Conservation (phyloP, 2,329 filamentous ascomycete species). For the Rutstroemia sp. region DNA sequence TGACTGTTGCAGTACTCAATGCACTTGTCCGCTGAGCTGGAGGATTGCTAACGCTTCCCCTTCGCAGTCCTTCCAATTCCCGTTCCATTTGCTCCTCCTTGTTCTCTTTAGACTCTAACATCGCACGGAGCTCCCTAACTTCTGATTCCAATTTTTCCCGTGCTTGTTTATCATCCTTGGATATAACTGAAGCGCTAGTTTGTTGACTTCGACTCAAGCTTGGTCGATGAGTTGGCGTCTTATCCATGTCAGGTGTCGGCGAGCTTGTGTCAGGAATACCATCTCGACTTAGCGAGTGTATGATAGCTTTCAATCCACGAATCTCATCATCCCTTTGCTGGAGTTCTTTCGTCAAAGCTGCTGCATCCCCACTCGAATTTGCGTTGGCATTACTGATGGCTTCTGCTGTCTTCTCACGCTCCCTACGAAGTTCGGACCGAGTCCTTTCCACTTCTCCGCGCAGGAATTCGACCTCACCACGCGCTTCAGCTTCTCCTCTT, state of each 20-base stretch:
- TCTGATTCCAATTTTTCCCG: constrained; percentile 72
- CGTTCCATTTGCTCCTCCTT: constrained; percentile 82
- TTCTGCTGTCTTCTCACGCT: constrained; percentile 73
- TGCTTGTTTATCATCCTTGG: constrained; percentile 47
- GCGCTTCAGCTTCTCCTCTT: constrained; percentile 87
- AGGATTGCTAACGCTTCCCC: constrained; percentile 31
- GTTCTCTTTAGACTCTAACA: constrained; percentile 63
- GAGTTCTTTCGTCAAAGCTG: constrained; percentile 60
- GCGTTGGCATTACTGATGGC: constrained; percentile 41
- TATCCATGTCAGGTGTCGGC: constrained; percentile 21
- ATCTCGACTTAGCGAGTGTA: constrained; percentile 85
- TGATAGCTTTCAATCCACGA: constrained; percentile 91
- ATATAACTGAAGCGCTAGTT: constrained; percentile 31
- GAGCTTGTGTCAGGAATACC: constrained; percentile 34
- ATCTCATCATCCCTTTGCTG: constrained; percentile 98
- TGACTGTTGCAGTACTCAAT: constrained; percentile 36
- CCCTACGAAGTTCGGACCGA: constrained; percentile 76
- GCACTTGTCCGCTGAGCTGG: constrained; percentile 43
- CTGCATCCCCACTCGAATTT: constrained; percentile 34
- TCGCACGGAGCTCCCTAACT: constrained; percentile 66
- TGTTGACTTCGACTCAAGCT: constrained; percentile 35
- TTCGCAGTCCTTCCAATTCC: constrained; percentile 63
- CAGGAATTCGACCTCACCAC: constrained; percentile 92
- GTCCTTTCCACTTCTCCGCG: constrained; percentile 91
- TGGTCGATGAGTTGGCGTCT: constrained; percentile 23